These are phyloP conservation scores for Sarocladiaceae sp. DNA, from an alignment of 2,329 filamentous ascomycete species.

Conservation along the genomic window DNA sequence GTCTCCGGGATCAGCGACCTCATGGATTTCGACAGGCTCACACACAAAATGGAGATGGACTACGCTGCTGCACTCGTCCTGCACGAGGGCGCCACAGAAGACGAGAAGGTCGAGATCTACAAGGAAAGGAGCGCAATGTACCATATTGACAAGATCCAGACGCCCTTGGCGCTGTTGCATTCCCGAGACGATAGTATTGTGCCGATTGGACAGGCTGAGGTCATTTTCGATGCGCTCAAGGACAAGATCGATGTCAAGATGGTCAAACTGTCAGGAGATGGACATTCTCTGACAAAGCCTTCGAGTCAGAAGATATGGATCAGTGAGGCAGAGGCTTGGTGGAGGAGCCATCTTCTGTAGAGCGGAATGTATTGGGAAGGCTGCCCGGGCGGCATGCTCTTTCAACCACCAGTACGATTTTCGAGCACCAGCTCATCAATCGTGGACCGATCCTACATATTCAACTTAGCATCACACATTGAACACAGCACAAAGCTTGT, in stretches of 20 bases:
- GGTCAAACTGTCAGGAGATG: constrained; percentile 26
- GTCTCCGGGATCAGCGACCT: constrained; percentile 46
- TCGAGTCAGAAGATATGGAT: constrained; percentile 33
- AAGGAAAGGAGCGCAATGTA: constrained; percentile 42
- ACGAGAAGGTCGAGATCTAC: constrained; percentile 35
- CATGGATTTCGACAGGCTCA: constrained; percentile 36
- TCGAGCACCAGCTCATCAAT: too few species aligned
- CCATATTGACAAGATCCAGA: constrained; percentile 39
- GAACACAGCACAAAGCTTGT: too few species aligned
- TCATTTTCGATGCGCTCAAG: constrained; percentile 42
- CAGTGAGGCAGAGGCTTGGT: constrained; percentile 41
- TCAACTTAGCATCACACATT: too few species aligned
- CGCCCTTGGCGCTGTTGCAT: constrained; percentile 50
- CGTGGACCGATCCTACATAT: too few species aligned
- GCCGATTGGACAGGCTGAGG: constrained; percentile 47
- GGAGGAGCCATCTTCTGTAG: constrained; percentile 32
- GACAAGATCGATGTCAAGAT: constrained; percentile 33
- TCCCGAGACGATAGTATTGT: constrained; percentile 51
- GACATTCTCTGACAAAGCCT: constrained; percentile 40
- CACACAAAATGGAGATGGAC: constrained; percentile 51
- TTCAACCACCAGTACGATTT: too few species aligned
- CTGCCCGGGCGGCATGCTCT: background rate
- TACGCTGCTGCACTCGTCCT: constrained; percentile 42
- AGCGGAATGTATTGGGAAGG: background rate
- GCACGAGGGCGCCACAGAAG: constrained; percentile 22